phyloP scores from a whole-genome alignment of 2,329 filamentous ascomycete genomes.

The Trichoderma sp. region DNA sequence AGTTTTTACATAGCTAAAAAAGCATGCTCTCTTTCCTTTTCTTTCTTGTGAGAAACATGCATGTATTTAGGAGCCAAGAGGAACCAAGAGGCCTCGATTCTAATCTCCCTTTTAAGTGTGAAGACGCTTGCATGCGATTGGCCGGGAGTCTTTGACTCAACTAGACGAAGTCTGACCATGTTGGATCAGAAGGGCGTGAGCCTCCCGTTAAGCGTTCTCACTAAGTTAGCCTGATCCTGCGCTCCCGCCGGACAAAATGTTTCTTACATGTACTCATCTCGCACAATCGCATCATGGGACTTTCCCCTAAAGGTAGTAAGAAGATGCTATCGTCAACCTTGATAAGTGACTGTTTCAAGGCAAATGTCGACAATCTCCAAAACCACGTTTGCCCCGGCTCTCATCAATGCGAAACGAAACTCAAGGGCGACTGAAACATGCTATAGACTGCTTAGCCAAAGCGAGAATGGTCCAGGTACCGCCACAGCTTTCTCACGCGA shows the following conservation, averaged over 20 bases:
- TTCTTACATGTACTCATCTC: not conserved
- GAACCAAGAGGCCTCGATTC: not conserved
- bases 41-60: not conserved
- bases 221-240: not conserved
- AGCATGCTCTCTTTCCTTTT: not conserved
- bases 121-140: not conserved
- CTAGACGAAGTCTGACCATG: not conserved
- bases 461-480: not conserved
- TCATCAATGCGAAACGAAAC: constrained; percentile 16
- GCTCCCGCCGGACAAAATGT: not conserved
- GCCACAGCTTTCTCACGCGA: not conserved
- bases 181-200: not conserved
- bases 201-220: not conserved
- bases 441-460: not conserved
- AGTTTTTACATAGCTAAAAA: not conserved
- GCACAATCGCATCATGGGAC: not conserved
- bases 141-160: not conserved
- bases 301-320: not conserved
- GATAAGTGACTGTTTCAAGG: not conserved
- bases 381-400: not conserved
- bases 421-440: not conserved
- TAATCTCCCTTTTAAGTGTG: not conserved
- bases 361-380: not conserved
- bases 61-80: too few species aligned
- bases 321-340: not conserved